These are phyloP conservation scores for Lentinula guzmanii DNA, from an alignment of 768 basidiomycete species.

Conservation along the genomic window DNA sequence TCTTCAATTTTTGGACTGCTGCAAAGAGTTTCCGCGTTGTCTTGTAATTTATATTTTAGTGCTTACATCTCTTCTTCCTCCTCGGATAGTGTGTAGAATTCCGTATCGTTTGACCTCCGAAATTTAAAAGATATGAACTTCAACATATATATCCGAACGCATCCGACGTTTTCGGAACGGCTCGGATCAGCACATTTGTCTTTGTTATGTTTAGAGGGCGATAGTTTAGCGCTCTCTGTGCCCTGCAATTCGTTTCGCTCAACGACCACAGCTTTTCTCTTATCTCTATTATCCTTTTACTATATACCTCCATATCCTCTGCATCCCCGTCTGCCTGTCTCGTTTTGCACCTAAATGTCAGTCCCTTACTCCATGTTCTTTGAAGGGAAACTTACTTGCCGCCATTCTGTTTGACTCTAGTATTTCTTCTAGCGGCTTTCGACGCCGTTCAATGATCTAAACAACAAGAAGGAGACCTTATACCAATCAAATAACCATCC, in stretches of 20 bases:
- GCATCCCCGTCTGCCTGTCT: neutral
- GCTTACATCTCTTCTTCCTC: neutral
- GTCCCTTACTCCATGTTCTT: neutral
- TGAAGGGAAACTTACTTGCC: neutral
- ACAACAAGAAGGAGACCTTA: neutral
- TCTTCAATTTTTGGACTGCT: neutral
- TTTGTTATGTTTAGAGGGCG: neutral
- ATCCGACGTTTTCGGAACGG: neutral
- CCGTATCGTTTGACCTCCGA: neutral
- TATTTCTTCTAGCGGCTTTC: neutral
- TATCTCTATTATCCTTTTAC: neutral
- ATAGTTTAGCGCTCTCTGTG: neutral
- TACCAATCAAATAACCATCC: neutral
- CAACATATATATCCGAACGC: no score
- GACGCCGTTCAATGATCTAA: neutral
- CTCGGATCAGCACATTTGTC: neutral
- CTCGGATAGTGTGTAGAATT: neutral
- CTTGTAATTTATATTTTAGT: neutral
- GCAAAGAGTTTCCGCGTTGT: neutral
- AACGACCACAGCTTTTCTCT: neutral
- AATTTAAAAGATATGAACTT: no score
- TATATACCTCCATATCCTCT: neutral
- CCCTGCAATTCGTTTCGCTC: neutral
- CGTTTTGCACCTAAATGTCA: neutral
- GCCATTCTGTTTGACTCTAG: neutral